Base-by-base conservation (phyloP, 129 eudicot genomes). In the Flaveria brownii region DNA sequence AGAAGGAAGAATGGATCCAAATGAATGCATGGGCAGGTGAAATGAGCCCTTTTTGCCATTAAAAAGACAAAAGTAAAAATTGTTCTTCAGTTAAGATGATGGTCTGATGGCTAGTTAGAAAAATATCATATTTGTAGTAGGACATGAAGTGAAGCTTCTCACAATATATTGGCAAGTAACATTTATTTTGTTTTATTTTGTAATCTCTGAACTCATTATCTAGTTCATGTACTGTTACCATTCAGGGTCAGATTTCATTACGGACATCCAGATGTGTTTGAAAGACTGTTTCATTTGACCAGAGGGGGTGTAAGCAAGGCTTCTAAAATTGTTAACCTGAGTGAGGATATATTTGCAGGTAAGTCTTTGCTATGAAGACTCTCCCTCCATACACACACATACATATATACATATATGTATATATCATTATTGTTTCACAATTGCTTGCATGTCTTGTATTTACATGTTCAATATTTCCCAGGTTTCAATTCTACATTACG, bases 271-370 rank as follows among this genome's bases (percentile, higher is more conserved):
- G 98, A 94, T 89, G 96, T 94, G 39, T 94, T 94, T 64, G 98
- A 94, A 77, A 88, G 98, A 75, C 80, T 94, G 46, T 94, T 94
- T 84, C 98, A 94, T 85, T 84, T 94, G 45, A 91, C 93, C 13
- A 81, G 96, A 84, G 98, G 98, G 9, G 98, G 98, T 70, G 86
- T 94, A 72, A 94, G 98, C 85, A 94, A 94, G 86, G 97, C 98
- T 77, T 94, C 98, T 72, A 94, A 75, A 81, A 84, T 87, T 49
- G 87, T 94, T 79, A 94, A 94, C 85, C 84, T 94, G 33, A 94
- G 98, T 64, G 97, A 94, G 73, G 98, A 94, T 76, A 94, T 94
- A 47, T 94, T 94, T 94, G 97, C 97, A 87, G 98, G 98, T 78
- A 85, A 9, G 74, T 68, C 78, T 73, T 80, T 77, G 9, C 39